Evolutionary conservation across 129 eudicot species (phyloP), one percentile per base, ranked within the genome.

Genomic region (Gnaphalium uliginosum): DNA sequence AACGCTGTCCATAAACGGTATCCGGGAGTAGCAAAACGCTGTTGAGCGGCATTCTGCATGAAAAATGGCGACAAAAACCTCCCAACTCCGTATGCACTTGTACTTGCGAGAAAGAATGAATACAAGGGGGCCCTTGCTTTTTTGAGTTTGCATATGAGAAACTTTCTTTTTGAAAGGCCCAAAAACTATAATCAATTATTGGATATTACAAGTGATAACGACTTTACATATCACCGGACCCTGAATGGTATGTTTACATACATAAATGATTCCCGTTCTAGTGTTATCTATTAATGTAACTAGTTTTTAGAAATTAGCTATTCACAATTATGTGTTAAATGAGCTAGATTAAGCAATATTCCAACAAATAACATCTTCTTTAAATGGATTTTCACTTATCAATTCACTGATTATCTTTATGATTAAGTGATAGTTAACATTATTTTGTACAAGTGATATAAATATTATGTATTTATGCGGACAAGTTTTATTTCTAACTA

Each of bases 201-300:
- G 53, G 6, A 46, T 56, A 56, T 54, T 56, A 21, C 26, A 56
- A 56, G 1, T 56, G 61, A 56, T 19, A 56, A 56, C 9, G 61
- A 56, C 61, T 56, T 56, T 6, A 56, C 61, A 56, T 56, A 21
- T 19, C 61, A 21, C 61, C 61, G 61, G 61, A 56, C 61, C 61
- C 11, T 56, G 61, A 56, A 56, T 56, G 26, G 13, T 56, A n/a
- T 1, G 13, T 56, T 56, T 22, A 10, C 61, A 21, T 56, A 56
- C 61, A 56, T 56, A 26, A 56, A 56, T 56, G 26, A 11, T 56
- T 56, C 25, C 61, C 23, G 61, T 56, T n/a, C 25, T 19, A 56
- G 61, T 56, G 26, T 22, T 56, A 56, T 56, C 25, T 56, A 56
- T 19, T 56, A 56, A 46, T 46, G 53, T 46, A 46, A 56, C 61